Evolutionary conservation across 306 rosid species (phyloP), one percentile per base, ranked within the genome.

Genomic region (Cucurbita argyrosperma): DNA sequence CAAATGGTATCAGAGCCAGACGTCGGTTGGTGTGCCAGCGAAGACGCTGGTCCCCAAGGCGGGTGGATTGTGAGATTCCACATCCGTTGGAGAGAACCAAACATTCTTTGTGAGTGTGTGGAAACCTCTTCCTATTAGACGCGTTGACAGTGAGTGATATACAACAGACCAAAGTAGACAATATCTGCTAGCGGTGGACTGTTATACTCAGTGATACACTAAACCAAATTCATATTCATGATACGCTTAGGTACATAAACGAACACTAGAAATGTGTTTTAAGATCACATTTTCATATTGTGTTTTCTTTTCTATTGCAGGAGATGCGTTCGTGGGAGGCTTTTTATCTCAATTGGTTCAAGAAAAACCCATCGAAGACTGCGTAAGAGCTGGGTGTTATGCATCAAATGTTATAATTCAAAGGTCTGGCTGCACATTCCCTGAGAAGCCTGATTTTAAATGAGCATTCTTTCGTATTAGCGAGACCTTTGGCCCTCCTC

Each of bases 261-360:
- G 11, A 67, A 67, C 19, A 45, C 19, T 7, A 11, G 1, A 45
- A 45, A 12, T 6, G 16, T 66, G 40, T 49, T 30, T 50, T 23
- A 13, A 8, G n/a, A 68, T 13, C 35, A 47, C 3, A 68, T 68
- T 23, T 26, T 69, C 9, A 15, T 69, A 14, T 49, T 18, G 10
- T 0, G 14, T 49, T 49, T 12, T 1, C 1, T 13, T 18, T 14
- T 0, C 6, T 69, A 14, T 69, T 35, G 13, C 37, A 95, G 97
- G 99, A 37, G 99, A 91, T 82, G 97, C 99, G 1, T 95, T 95
- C 79, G 97, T 95, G n/a, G 99, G 97, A 37, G 97, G 97, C 76
- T 95, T 95, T 83, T 82, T 95, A 81, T 82, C 99, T 18, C 97
- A 89, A 77, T 70, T 94, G 83, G 85, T 91, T 77, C 85, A 76